A percentile compares a stretch with the other conserved stretches of the same genome.
Conservation (phyloP, 2,329 filamentous ascomycete genomes). For the Penicillium sumatraense region DNA sequence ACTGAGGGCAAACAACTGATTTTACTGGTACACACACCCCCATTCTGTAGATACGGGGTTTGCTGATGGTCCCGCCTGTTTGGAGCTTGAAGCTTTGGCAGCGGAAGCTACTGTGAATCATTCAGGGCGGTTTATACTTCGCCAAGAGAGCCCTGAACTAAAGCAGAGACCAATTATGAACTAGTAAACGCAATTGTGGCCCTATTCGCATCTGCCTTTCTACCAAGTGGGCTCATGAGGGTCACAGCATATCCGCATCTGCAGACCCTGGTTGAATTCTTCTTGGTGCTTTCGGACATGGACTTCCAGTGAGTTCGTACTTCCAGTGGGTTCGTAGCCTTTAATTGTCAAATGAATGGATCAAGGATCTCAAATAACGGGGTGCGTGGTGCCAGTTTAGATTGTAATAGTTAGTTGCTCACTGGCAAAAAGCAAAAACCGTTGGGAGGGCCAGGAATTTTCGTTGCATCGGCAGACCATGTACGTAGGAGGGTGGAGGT, state of each 20-base stretch:
- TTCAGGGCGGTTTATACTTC: not conserved
- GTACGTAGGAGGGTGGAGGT: not conserved
- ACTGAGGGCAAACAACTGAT: not conserved
- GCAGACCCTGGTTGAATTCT: not conserved
- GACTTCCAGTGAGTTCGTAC: not conserved
- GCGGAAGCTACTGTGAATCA: constrained; percentile 3
- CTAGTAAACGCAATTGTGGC: not conserved
- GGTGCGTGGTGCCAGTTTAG: constrained; percentile 4
- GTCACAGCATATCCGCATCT: not conserved
- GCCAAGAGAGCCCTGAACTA: not conserved
- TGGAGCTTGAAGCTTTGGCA: not conserved
- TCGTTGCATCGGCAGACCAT: not conserved
- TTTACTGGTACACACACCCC: not conserved
- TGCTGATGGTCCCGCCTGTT: not conserved
- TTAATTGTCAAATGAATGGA: not conserved
- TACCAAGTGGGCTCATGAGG: not conserved
- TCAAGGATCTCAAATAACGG: constrained; percentile 4
- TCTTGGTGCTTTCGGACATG: not conserved
- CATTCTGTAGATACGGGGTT: not conserved
- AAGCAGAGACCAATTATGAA: not conserved
- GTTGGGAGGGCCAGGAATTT: not conserved
- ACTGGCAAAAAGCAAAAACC: not conserved
- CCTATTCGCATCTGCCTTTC: too few relatives aligned
- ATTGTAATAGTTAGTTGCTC: constrained; percentile 6
- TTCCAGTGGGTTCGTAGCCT: too few relatives aligned